phyloP scores from a whole-genome alignment of 345 rosid species.

The Sapria himalayana region DNA sequence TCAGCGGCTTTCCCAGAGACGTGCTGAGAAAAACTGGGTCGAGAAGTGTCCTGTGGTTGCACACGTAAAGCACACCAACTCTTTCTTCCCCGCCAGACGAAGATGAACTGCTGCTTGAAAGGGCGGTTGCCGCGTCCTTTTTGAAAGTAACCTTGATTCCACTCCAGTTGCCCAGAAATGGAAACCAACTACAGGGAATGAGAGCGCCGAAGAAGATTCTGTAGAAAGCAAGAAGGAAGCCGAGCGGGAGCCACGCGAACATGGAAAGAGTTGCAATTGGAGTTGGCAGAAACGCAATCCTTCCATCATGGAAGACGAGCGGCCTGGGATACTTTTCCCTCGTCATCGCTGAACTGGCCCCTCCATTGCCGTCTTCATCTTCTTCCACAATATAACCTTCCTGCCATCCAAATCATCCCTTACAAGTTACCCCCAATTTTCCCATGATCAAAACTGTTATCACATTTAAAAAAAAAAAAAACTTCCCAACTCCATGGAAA shows the following conservation, averaged over 20 bases:
- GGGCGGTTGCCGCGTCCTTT: too few relatives aligned
- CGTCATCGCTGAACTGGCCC: slow-evolving; percentile 17
- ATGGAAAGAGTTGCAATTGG: slow-evolving; percentile 48
- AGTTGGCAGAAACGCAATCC: slow-evolving; percentile 87
- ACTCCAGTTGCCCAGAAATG: slow-evolving; percentile 18
- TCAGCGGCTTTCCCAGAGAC: slow-evolving; percentile 35
- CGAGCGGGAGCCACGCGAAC: slow-evolving; percentile 71
- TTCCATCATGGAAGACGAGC: slow-evolving; percentile 77
- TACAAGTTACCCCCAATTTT: too few relatives aligned
- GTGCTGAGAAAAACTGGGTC: slow-evolving; percentile 74
- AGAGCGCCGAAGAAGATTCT: slow-evolving; percentile 36
- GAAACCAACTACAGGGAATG: slow-evolving; percentile 38
- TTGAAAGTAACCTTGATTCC: slow-evolving; percentile 29
- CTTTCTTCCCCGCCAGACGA: slow-evolving; percentile 5
- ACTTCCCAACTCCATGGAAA: too few relatives aligned
- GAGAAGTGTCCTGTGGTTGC: slow-evolving; percentile 64
- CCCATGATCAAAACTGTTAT: too few relatives aligned
- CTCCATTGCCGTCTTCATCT: slow-evolving; percentile 22
- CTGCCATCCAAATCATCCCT: too few relatives aligned
- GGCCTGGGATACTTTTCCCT: slow-evolving; percentile 79
- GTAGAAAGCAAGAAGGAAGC: slow-evolving; percentile 34
- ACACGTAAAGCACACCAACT: slow-evolving; percentile 65
- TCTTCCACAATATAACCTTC: slow-evolving; percentile 46
- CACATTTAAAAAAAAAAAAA: too few relatives aligned
- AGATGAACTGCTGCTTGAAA: slow-evolving; percentile 7